These are phyloP conservation scores for Ophiocordyceps camponoti-leonardi DNA, from an alignment of 2,329 filamentous ascomycete species.

Conservation along the genomic window DNA sequence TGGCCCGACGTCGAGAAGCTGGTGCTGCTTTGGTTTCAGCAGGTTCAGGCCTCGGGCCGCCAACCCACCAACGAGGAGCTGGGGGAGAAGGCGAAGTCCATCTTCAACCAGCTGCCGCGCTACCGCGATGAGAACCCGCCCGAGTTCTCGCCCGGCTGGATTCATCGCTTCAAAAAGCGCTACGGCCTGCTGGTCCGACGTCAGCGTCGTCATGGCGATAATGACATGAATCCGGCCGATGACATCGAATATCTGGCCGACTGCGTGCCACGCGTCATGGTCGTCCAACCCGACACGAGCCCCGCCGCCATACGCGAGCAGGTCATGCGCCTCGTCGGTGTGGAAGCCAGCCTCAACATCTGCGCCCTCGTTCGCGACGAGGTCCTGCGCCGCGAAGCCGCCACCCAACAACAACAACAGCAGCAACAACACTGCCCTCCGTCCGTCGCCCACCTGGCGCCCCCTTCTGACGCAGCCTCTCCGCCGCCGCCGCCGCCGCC, in stretches of 20 bases:
- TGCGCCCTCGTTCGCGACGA: constrained; percentile 43
- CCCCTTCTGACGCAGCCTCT: constrained; percentile 7
- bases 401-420: constrained; percentile 4
- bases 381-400: constrained; percentile 24
- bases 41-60: constrained; percentile 31
- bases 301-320: constrained; percentile 41
- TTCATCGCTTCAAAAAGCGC: constrained; percentile 46
- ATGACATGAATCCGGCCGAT: constrained; percentile 28
- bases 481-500: constrained; percentile 6
- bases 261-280: constrained; percentile 41
- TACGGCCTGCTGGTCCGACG: constrained; percentile 40
- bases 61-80: constrained; percentile 46
- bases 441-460: constrained; percentile 5
- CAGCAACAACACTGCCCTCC: constrained; percentile 3
- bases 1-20: constrained; percentile 47
- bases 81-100: constrained; percentile 42
- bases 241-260: constrained; percentile 44
- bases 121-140: constrained; percentile 43
- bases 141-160: constrained; percentile 47
- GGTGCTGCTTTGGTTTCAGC: constrained; percentile 36
- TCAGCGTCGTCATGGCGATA: constrained; percentile 33
- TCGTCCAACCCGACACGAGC: constrained; percentile 37
- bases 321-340: constrained; percentile 34
- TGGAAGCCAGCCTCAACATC: constrained; percentile 33
- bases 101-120: constrained; percentile 39